Conservation (phyloP, 148 eudicot genomes). For the Rhododendron mucronatum region DNA sequence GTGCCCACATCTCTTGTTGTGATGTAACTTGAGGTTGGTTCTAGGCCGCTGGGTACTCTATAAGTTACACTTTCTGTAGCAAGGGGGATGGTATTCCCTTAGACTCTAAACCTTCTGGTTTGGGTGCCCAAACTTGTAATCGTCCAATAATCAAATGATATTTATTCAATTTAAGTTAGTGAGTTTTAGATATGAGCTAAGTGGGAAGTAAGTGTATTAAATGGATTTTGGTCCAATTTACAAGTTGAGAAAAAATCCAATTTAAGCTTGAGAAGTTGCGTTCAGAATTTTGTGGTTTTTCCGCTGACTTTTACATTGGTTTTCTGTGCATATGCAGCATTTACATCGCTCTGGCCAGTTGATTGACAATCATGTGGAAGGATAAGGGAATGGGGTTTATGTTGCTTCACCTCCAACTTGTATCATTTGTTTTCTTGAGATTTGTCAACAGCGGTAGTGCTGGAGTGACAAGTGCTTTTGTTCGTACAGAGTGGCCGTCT, state of each 20-base stretch:
- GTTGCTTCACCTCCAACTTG: conserved; percentile 35
- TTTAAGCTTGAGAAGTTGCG: background rate
- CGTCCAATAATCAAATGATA: background rate
- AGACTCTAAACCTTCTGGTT: background rate
- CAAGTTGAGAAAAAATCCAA: background rate
- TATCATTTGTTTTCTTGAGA: conserved; percentile 40
- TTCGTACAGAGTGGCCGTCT: conserved; percentile 79
- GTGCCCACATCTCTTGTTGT: background rate
- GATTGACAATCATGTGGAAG: conserved; percentile 24
- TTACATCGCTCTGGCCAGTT: conserved; percentile 23
- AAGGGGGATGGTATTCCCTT: background rate
- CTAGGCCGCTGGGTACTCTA: background rate
- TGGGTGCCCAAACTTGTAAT: background rate
- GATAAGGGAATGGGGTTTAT: conserved; percentile 25
- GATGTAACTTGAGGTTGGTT: background rate
- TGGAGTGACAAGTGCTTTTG: conserved; percentile 66
- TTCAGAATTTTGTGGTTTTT: background rate
- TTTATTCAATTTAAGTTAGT: background rate
- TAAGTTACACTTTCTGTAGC: background rate
- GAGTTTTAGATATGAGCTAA: background rate
- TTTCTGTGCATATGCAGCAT: conserved; percentile 2
- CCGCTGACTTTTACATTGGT: background rate
- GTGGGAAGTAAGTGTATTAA: background rate
- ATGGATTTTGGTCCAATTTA: background rate
- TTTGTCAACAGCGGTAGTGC: conserved; percentile 43